Conservation (phyloP, 768 basidiomycete species). For the Neoboletus magnificus region DNA sequence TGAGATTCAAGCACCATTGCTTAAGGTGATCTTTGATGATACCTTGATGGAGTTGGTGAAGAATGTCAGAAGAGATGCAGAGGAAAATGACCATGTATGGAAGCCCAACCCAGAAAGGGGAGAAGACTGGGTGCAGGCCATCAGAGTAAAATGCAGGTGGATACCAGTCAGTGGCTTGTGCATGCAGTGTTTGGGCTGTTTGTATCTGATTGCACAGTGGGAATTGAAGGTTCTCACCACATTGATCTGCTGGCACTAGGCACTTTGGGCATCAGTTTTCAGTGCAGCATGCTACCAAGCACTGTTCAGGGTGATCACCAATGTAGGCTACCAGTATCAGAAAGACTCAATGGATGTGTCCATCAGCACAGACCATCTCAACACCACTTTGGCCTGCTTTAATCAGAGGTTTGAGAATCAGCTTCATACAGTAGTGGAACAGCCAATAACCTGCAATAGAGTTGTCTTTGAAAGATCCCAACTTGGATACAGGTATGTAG, state of each 20-base stretch:
- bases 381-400: rapidly evolving
- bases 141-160: neutral
- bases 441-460: neutral
- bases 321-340: neutral
- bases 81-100: neutral
- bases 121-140: neutral
- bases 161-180: neutral
- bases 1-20: too few relatives aligned
- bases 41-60: too few relatives aligned
- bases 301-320: neutral
- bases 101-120: neutral
- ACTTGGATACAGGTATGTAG: neutral
- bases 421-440: neutral
- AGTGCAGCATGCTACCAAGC: neutral
- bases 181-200: neutral
- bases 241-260: neutral
- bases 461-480: neutral
- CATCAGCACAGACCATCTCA: neutral
- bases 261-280: neutral
- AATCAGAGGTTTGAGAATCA: neutral
- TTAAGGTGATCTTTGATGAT: too few relatives aligned
- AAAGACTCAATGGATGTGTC: rapidly evolving
- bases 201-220: too few relatives aligned
- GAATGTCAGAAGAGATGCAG: too few relatives aligned
- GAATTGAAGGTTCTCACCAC: neutral